Evolutionary conservation across 805 yeast genomes (phyloP).

Genomic region (Wickerhamiella shivajii): DNA sequence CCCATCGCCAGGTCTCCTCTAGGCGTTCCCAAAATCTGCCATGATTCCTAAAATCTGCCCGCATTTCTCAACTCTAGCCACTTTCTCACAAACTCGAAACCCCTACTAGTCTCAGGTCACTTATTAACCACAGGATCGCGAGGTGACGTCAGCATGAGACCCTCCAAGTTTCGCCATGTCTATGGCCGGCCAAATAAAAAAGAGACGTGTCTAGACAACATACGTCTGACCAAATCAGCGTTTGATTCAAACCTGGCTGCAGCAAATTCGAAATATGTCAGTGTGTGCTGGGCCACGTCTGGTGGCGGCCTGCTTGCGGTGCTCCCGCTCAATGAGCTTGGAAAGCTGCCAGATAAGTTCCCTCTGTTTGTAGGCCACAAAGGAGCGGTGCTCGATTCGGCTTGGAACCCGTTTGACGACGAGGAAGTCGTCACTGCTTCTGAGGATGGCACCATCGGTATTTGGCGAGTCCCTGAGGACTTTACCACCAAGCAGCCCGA

Average conservation of each 20-base stretch:
- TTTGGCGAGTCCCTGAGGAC: conserved; percentile 80
- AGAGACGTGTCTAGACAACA: conserved; percentile 59
- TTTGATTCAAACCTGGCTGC: conserved; percentile 90
- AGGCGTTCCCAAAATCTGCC: no score
- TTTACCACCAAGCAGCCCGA: conserved; percentile 46
- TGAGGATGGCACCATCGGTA: conserved; percentile 65
- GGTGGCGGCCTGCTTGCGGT: conserved; percentile 98
- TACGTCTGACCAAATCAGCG: conserved; percentile 52
- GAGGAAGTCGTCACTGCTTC: conserved; percentile 63
- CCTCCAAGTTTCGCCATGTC: conserved; percentile 93
- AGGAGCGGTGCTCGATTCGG: conserved; percentile 90
- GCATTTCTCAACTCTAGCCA: no score
- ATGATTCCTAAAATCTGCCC: no score
- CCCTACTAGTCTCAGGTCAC: no score
- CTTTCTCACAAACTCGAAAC: no score
- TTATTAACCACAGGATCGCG: no score
- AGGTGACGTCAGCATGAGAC: conserved; percentile 70
- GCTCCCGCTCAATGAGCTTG: conserved; percentile 70
- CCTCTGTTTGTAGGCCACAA: conserved; percentile 93
- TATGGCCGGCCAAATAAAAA: conserved; percentile 74
- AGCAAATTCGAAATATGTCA: conserved; percentile 69
- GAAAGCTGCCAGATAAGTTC: conserved; percentile 85
- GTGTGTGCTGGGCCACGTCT: conserved; percentile 85
- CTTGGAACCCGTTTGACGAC: conserved; percentile 82
- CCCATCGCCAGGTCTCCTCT: no score